phyloP scores from a whole-genome alignment of 1,284 basidiomycete genomes.

The Rugosomyces carneus region DNA sequence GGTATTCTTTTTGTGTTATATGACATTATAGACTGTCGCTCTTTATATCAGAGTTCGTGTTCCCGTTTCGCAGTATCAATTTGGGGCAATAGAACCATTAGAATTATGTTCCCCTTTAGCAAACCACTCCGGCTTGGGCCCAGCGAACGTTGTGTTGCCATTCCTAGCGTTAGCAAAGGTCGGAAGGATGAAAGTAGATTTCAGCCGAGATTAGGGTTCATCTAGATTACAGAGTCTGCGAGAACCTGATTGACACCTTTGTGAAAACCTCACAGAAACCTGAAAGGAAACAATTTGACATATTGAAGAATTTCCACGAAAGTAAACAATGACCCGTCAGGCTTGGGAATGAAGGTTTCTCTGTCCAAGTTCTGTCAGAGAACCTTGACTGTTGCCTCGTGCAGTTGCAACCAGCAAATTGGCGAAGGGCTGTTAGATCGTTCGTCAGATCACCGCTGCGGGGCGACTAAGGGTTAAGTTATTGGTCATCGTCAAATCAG shows the following conservation, averaged over 20 bases:
- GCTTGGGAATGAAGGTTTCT: slow-evolving; percentile 16
- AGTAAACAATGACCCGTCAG: slow-evolving; percentile 13
- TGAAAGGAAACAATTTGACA: slow-evolving; percentile 21
- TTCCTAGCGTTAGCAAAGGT: slow-evolving; percentile 16
- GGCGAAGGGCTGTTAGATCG: slow-evolving; percentile 16
- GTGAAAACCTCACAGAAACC: slow-evolving; percentile 17
- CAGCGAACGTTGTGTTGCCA: slow-evolving; percentile 18
- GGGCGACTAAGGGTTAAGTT: slow-evolving; percentile 11
- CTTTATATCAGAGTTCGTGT: slow-evolving; percentile 25
- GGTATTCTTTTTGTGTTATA: neutral
- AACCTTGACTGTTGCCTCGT: slow-evolving; percentile 19
- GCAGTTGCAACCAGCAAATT: slow-evolving; percentile 17
- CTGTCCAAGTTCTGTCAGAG: slow-evolving; percentile 9
- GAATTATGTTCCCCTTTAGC: slow-evolving; percentile 18
- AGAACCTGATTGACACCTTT: slow-evolving; percentile 21
- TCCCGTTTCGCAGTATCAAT: slow-evolving; percentile 17
- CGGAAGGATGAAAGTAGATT: slow-evolving; percentile 22
- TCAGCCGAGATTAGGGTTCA: slow-evolving; percentile 23
- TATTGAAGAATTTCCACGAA: slow-evolving; percentile 19
- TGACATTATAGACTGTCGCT: slow-evolving; percentile 8
- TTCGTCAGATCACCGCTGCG: slow-evolving; percentile 20
- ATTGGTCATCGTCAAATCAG: slow-evolving; percentile 12
- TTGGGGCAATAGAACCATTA: slow-evolving; percentile 14
- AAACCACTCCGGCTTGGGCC: slow-evolving; percentile 23
- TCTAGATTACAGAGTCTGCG: slow-evolving; percentile 24